phyloP scores from a whole-genome alignment of 225 moss, liverwort and hornwort genomes.

The Marchantia polymorpha region DNA sequence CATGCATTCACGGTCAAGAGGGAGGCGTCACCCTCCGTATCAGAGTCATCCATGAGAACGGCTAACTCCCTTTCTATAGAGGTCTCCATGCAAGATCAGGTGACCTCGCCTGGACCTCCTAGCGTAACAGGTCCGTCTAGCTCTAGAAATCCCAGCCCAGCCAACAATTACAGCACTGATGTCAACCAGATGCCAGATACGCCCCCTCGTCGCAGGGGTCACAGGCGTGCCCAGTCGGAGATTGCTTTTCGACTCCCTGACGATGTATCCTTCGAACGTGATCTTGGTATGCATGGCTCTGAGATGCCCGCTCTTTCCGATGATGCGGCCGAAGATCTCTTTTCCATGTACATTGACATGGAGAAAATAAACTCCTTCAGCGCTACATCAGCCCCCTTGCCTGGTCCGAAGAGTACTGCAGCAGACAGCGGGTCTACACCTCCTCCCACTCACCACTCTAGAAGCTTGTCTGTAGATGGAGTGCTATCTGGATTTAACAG shows the following conservation, averaged over 20 bases:
- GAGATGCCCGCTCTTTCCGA: conserved; percentile 77
- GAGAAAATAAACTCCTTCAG: conserved; percentile 73
- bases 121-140: conserved; percentile 57
- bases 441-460: conserved; percentile 58
- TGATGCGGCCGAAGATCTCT: conserved; percentile 68
- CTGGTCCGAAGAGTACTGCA: conserved; percentile 45
- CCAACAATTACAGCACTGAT: conserved; percentile 66
- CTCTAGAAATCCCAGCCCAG: conserved; percentile 53
- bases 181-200: conserved; percentile 82
- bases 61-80: conserved; percentile 61
- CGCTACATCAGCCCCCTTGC: conserved; percentile 50
- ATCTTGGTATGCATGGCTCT: conserved; percentile 66
- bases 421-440: conserved; percentile 55
- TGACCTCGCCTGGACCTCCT: conserved; percentile 67
- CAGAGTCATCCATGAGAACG: conserved; percentile 69
- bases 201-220: conserved; percentile 64
- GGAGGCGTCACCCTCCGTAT: conserved; percentile 67
- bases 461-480: conserved; percentile 76
- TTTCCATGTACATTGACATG: conserved; percentile 92
- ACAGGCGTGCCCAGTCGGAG: conserved; percentile 72
- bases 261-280: conserved; percentile 65
- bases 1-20: conserved; percentile 76
- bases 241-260: conserved; percentile 66
- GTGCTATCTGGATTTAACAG: conserved; percentile 47
- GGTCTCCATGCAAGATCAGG: conserved; percentile 74